Percentiles rank a stretch among this genome's conserved stretches.
These are phyloP conservation scores for Pseudocercospora crystallina DNA, from an alignment of 2,329 filamentous ascomycete genomes.

Conservation along the genomic window DNA sequence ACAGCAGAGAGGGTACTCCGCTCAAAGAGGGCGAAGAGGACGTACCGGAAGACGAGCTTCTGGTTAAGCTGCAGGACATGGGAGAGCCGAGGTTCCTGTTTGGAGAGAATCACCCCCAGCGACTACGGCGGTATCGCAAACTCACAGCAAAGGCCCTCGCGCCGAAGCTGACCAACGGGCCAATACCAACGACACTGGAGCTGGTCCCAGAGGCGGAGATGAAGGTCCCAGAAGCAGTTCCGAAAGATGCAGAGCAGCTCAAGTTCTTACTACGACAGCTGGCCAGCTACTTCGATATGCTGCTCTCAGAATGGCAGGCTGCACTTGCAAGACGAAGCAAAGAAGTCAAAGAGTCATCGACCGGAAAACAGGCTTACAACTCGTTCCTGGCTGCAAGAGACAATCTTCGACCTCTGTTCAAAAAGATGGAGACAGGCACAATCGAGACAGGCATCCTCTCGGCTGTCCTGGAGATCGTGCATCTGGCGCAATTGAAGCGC, in stretches of 20 bases:
- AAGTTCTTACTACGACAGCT: conserved; percentile 81
- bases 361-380: conserved; percentile 76
- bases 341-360: conserved; percentile 67
- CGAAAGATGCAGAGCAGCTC: conserved; percentile 63
- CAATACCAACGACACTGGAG: conserved; percentile 81
- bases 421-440: conserved; percentile 79
- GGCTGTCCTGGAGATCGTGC: conserved; percentile 86
- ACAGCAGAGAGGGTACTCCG: conserved; percentile 33
- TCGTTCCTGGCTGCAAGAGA: conserved; percentile 85
- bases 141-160: conserved; percentile 49
- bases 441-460: conserved; percentile 71
- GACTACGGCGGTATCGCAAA: conserved; percentile 69
- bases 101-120: conserved; percentile 71
- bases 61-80: conserved; percentile 65
- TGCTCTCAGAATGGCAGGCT: conserved; percentile 82
- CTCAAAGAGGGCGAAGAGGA: conserved; percentile 53
- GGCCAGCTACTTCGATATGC: conserved; percentile 92
- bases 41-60: conserved; percentile 69
- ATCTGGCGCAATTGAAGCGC: conserved; percentile 81
- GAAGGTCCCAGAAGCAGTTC: conserved; percentile 69
- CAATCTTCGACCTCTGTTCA: conserved; percentile 86
- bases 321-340: conserved; percentile 65
- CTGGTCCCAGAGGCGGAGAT: conserved; percentile 83
- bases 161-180: conserved; percentile 61
- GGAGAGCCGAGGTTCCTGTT: conserved; percentile 76